phyloP scores from a whole-genome alignment of 2,329 filamentous ascomycete species.

The Chrysoporthe cubensis region DNA sequence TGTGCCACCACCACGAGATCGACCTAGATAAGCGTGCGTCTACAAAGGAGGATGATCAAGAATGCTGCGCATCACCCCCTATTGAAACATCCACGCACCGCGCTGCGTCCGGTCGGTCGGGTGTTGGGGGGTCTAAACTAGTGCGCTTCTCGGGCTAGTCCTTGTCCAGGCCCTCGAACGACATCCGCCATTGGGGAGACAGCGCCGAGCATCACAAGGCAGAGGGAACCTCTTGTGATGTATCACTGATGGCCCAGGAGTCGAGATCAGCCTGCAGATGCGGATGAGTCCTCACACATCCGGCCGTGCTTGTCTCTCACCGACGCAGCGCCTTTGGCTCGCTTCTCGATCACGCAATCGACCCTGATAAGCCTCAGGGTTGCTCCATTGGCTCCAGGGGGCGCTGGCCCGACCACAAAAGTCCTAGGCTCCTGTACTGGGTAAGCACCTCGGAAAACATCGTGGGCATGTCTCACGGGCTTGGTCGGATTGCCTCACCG shows the following conservation, averaged over 20 bases:
- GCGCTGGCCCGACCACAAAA: neutral
- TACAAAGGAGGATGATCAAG: neutral
- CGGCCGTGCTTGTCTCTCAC: constrained; percentile 6
- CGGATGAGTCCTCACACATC: constrained; percentile 11
- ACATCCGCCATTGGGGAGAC: constrained; percentile 5
- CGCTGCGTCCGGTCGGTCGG: neutral
- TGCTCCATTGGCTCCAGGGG: constrained; percentile 12
- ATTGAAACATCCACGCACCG: neutral
- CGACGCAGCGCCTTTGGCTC: constrained; percentile 15
- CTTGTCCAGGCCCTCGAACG: constrained; percentile 2
- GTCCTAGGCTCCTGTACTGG: neutral
- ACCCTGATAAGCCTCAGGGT: constrained; percentile 19
- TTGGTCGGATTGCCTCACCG: neutral
- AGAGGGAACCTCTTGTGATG: neutral
- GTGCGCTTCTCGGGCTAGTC: constrained; percentile 8
- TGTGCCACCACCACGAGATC: neutral
- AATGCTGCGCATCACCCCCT: neutral
- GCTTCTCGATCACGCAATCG: constrained; percentile 23
- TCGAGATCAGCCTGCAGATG: constrained; percentile 14
- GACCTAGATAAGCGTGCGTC: constrained; percentile 12
- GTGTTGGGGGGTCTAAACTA: neutral
- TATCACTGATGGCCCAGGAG: constrained; percentile 6
- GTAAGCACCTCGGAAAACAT: neutral
- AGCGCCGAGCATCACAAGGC: neutral
- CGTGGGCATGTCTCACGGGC: neutral